phyloP scores from a whole-genome alignment of 495 filamentous ascomycete genomes.

The Thermochaetoides thermophila region DNA sequence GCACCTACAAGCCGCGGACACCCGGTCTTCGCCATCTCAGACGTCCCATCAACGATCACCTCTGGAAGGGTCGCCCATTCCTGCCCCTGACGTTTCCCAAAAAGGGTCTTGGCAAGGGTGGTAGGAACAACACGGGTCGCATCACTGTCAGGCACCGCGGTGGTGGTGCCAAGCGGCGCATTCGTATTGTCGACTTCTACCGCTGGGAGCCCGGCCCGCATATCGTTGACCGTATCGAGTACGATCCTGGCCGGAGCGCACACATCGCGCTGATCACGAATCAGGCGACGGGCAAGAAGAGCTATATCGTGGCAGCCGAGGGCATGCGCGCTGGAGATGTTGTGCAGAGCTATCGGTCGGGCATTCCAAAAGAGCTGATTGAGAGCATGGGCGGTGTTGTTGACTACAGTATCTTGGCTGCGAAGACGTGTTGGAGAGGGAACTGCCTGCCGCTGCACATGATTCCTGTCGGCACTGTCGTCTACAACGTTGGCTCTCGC shows the following conservation, averaged over 20 bases:
- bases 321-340: slow-evolving; percentile 85
- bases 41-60: slow-evolving; percentile 85
- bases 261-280: slow-evolving; percentile 80
- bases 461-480: slow-evolving; percentile 79
- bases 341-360: slow-evolving; percentile 77
- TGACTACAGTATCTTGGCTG: slow-evolving; percentile 87
- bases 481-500: slow-evolving; percentile 77
- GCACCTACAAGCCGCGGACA: slow-evolving; percentile 87
- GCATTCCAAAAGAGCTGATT: slow-evolving; percentile 72
- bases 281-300: slow-evolving; percentile 50
- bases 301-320: slow-evolving; percentile 85
- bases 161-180: slow-evolving; percentile 79
- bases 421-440: slow-evolving; percentile 84
- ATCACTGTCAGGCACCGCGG: slow-evolving; percentile 84
- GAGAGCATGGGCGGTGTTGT: slow-evolving; percentile 78
- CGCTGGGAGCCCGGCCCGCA: slow-evolving; percentile 65
- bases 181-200: slow-evolving; percentile 77
- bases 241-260: slow-evolving; percentile 83
- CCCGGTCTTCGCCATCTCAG: slow-evolving; percentile 86
- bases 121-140: slow-evolving; percentile 71
- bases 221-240: slow-evolving; percentile 82
- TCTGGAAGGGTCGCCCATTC: slow-evolving; percentile 83
- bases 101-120: slow-evolving; percentile 81
- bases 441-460: slow-evolving; percentile 92
- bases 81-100: slow-evolving; percentile 75